Evolutionary conservation across 345 rosid species (phyloP).

Genomic region (Leavenworthia alabamica): DNA sequence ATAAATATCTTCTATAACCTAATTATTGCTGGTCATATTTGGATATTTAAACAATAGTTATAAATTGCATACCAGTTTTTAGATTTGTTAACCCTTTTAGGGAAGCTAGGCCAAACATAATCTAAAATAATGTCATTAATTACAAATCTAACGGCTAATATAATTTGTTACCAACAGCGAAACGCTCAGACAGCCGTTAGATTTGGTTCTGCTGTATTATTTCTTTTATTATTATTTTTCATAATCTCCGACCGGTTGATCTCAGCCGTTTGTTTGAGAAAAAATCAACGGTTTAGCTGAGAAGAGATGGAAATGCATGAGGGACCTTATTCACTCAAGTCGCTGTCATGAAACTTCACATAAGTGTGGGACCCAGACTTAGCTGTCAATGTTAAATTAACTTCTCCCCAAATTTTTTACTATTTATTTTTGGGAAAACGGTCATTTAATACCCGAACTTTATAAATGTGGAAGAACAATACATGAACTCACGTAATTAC

Average conservation of each 20-base stretch:
- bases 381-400: slow-evolving; percentile 55
- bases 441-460: no score
- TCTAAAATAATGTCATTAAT: slow-evolving; percentile 10
- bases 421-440: no score
- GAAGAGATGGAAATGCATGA: slow-evolving; percentile 18
- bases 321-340: slow-evolving; percentile 35
- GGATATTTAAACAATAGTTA: not conserved
- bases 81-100: not conserved
- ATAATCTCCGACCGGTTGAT: slow-evolving; percentile 38
- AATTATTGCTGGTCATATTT: not conserved
- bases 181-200: slow-evolving; percentile 34
- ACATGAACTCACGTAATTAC: no score
- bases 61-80: not conserved
- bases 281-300: slow-evolving; percentile 33
- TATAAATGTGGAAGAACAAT: no score
- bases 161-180: slow-evolving; percentile 2
- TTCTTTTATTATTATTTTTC: not conserved
- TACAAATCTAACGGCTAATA: slow-evolving; percentile 30
- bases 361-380: slow-evolving; percentile 48
- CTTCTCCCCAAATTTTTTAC: no score
- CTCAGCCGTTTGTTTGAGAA: slow-evolving; percentile 18
- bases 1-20: not conserved
- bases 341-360: slow-evolving; percentile 79
- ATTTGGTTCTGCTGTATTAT: not conserved
- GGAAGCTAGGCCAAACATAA: slow-evolving; percentile 31